Base-by-base conservation (phyloP, 1,139 yeast genomes). In the Suhomyces coccinellae region DNA sequence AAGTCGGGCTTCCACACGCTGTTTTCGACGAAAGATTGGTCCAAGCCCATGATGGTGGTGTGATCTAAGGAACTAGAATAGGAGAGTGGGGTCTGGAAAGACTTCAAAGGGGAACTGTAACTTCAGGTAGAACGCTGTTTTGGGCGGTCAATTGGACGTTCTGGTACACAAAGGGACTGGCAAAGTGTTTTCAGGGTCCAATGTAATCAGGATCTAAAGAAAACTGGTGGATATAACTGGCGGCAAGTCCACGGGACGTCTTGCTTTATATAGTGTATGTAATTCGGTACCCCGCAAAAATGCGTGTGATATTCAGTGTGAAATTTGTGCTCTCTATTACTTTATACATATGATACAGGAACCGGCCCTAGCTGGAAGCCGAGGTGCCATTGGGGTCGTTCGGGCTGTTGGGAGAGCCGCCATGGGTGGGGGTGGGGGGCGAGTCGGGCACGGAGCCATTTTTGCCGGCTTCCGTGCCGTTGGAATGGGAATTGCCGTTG, bases 1-100 rank as follows among this genome's bases (percentile, higher is more conserved):
- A 89, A 54, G 52, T 79, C 84, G 1, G 82, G 77, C 53, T 82
- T 83, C 77, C 77, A 73, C 24, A 57, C 53, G 10, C 71, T 56
- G 22, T 55, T 52, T 9, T 55, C 51, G 3, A 65, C 62, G 44
- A 56, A 68, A 17, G 66, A 50, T 52, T 58, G 61, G 46, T 65
- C 67, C 50, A 45, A 38, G 6, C 30, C 43, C 48, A 45, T 45
- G 4, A 9, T 34, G 14, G 14, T 6, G 6, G 26, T 22, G 26
- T 6, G 26, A 22, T 22, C 9, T 6, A 22, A 6, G 26, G 26
- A 22, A 22, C 26, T 6, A 22, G n/a, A n/a, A n/a, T n/a, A n/a
- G n/a, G n/a, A n/a, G n/a, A n/a, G n/a, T n/a, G n/a, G n/a, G n/a
- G n/a, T n/a, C n/a, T n/a, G n/a, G n/a, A 6, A 6, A 27, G 29